Evolutionary conservation across 192 early-diverging fungal species (phyloP), one percentile per base, ranked within the genome.

Genomic region (Jimgerdemannia lactiflua): DNA sequence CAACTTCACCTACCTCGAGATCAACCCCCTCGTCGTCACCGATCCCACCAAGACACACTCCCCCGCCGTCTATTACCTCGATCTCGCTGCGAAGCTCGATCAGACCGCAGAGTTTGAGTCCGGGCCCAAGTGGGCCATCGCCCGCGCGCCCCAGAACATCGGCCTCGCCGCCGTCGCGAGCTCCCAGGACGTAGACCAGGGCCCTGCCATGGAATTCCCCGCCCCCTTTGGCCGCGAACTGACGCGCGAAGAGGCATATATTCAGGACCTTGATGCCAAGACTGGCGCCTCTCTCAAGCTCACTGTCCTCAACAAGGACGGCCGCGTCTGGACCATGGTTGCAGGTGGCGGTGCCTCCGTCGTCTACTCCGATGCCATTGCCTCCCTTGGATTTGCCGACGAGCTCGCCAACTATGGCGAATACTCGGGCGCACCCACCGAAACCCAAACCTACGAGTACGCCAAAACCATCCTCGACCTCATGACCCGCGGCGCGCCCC

Each of bases 321-420:
- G 98, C 66, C 94, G 96, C 77, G 93, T 99, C 77, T 99, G 98
- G 98, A 98, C 98, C 73, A 99, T 99, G 98, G 96, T 99, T 71
- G 98, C 98, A 67, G 98, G 98, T 84, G 98, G 98, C 71, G 98
- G 98, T 83, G 98, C 98, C 71, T 96, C 95, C 39, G 98, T 99
- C 43, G 96, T 97, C 39, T 99, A 97, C 85, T 94, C 95, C 42
- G 98, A 99, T 83, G 98, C 98, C 43, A 99, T 99, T 83, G 96
- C 98, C n/a, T 95, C 95, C 65, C 91, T 95, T 64, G 98, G 98
- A 43, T 97, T 84, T 72, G 95, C 98, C 4, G 76, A 90, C 79
- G 96, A 99, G 85, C 89, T 99, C 39, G 98, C 98, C 85, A 99
- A 99, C 89, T 99, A 99, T 85, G 98, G 98, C 80, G 98, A 99